phyloP scores from a whole-genome alignment of 2,329 filamentous ascomycete species.

The Trichoderma brevicompactum region DNA sequence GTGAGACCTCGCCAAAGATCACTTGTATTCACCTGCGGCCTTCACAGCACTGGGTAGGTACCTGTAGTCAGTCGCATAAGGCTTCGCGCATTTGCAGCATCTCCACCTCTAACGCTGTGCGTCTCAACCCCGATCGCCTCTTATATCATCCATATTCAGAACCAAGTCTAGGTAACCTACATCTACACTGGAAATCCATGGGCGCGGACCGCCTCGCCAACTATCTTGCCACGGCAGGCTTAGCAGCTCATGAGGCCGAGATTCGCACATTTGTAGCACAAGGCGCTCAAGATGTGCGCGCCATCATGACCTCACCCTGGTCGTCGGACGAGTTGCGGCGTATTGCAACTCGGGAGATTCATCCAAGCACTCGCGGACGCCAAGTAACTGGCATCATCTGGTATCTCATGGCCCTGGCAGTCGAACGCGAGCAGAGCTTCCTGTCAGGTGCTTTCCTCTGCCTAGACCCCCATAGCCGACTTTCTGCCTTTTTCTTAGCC shows the following conservation, averaged over 20 bases:
- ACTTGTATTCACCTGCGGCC: too few relatives aligned
- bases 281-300: slow-evolving; percentile 3
- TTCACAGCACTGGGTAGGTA: too few relatives aligned
- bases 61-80: too few relatives aligned
- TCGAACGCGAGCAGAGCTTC: not conserved
- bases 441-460: slow-evolving; percentile 6
- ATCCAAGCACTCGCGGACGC: not conserved
- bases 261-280: slow-evolving; percentile 1
- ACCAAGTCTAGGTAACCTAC: too few relatives aligned
- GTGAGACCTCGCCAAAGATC: too few relatives aligned
- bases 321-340: not conserved
- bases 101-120: too few relatives aligned
- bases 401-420: slow-evolving; percentile 3
- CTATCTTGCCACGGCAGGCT: not conserved
- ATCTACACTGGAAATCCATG: not conserved
- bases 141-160: too few relatives aligned
- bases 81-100: too few relatives aligned
- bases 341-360: not conserved
- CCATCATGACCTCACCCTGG: not conserved
- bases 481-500: slow-evolving; percentile 6
- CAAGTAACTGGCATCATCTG: not conserved
- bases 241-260: not conserved
- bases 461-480: not conserved
- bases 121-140: too few relatives aligned
- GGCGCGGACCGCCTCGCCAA: not conserved